These are phyloP conservation scores for Calonectria leucothoes DNA, from an alignment of 2,329 filamentous ascomycete genomes.

Conservation along the genomic window DNA sequence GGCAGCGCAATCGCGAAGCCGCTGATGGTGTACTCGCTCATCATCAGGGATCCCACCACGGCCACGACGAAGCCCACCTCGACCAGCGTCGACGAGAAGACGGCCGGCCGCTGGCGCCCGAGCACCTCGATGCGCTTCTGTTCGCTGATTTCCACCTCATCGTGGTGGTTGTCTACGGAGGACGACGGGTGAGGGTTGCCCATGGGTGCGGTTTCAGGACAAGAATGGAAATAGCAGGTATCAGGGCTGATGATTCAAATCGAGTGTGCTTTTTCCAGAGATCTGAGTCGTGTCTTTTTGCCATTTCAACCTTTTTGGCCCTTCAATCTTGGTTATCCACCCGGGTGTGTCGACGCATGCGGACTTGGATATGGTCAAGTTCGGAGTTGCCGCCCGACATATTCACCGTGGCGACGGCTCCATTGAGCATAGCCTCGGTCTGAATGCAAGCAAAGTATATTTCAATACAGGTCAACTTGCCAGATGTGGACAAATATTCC, in stretches of 20 bases:
- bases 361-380: too few species aligned
- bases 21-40: conserved; percentile 79
- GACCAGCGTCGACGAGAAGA: conserved; percentile 61
- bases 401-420: background rate
- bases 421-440: background rate
- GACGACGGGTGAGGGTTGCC: background rate
- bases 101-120: conserved; percentile 69
- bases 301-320: too few species aligned
- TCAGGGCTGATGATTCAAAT: too few species aligned
- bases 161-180: background rate
- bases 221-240: too few species aligned
- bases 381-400: background rate
- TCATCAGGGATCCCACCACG: conserved; percentile 71
- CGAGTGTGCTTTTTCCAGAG: too few species aligned
- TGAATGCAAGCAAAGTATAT: background rate
- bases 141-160: background rate
- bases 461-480: background rate
- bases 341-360: too few species aligned
- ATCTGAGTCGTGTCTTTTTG: too few species aligned
- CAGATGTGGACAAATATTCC: background rate
- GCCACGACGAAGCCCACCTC: conserved; percentile 73
- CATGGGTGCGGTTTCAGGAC: background rate
- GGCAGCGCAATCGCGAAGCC: conserved; percentile 83
- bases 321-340: too few species aligned
- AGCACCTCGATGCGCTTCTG: conserved; percentile 64